Evolutionary conservation across 1,284 basidiomycete genomes (phyloP).

Genomic region (Puccinia horiana): DNA sequence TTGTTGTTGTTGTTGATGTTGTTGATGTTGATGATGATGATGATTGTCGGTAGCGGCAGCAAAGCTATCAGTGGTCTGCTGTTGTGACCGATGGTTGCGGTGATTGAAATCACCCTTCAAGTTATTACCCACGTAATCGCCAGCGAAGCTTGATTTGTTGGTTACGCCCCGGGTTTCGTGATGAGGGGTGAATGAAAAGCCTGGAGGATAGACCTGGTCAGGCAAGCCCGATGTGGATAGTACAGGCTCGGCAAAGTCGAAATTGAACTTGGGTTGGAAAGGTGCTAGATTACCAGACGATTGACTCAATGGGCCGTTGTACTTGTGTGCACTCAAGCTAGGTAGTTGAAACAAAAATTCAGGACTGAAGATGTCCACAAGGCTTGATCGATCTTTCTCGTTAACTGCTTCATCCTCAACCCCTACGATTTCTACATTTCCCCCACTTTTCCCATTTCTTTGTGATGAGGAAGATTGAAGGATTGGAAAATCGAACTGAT

Average conservation of each 20-base stretch:
- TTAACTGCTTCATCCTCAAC: background rate
- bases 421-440: background rate
- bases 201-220: background rate
- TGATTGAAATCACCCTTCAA: background rate
- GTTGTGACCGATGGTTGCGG: background rate
- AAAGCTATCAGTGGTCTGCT: too few relatives aligned
- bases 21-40: too few relatives aligned
- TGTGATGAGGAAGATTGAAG: background rate
- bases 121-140: background rate
- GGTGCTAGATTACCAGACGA: background rate
- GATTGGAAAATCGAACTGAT: background rate
- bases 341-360: background rate
- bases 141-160: background rate
- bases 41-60: too few relatives aligned
- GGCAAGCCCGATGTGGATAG: background rate
- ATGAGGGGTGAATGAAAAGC: background rate
- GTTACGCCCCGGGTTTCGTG: background rate
- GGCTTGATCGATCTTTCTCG: background rate
- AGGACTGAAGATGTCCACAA: background rate
- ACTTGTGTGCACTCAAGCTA: background rate
- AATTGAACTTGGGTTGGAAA: background rate
- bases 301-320: background rate
- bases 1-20: too few relatives aligned
- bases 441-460: background rate
- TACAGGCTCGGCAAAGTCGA: background rate